Evolutionary conservation across 129 eudicot species (phyloP).

Genomic region (Arctium lappa): DNA sequence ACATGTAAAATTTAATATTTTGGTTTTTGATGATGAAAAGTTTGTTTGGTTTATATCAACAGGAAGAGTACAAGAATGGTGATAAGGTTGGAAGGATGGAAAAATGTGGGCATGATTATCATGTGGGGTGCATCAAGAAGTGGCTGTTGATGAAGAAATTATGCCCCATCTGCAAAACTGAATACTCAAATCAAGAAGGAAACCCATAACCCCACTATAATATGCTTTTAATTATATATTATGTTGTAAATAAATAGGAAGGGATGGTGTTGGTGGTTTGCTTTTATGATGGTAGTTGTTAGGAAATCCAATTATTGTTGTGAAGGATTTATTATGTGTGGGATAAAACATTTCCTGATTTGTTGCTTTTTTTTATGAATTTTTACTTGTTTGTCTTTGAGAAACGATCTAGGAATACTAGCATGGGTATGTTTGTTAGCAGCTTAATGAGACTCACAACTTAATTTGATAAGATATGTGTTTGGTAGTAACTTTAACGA

Average conservation of each 20-base stretch:
- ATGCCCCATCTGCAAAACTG: conserved; percentile 60
- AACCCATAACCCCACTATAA: neutral
- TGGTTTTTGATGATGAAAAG: neutral
- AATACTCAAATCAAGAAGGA: conserved; percentile 21
- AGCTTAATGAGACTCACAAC: no score
- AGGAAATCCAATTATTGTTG: neutral
- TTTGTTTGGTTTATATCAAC: neutral
- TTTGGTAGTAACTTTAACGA: no score
- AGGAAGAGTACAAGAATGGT: conserved; percentile 53
- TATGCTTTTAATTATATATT: neutral
- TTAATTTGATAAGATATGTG: no score
- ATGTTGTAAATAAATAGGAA: conserved; percentile 25
- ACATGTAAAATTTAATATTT: neutral
- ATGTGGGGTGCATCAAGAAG: conserved; percentile 48
- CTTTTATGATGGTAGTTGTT: neutral
- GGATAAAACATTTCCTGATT: neutral
- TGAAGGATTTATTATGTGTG: neutral
- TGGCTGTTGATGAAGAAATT: conserved; percentile 56
- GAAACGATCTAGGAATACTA: no score
- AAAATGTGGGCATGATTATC: conserved; percentile 56
- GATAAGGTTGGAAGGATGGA: conserved; percentile 41
- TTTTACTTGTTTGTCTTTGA: neutral
- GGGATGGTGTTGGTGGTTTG: neutral
- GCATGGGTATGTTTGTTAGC: no score
- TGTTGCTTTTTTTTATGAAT: neutral